Conservation (phyloP, 2,329 filamentous ascomycete species). For the Aspergillus flavus region DNA sequence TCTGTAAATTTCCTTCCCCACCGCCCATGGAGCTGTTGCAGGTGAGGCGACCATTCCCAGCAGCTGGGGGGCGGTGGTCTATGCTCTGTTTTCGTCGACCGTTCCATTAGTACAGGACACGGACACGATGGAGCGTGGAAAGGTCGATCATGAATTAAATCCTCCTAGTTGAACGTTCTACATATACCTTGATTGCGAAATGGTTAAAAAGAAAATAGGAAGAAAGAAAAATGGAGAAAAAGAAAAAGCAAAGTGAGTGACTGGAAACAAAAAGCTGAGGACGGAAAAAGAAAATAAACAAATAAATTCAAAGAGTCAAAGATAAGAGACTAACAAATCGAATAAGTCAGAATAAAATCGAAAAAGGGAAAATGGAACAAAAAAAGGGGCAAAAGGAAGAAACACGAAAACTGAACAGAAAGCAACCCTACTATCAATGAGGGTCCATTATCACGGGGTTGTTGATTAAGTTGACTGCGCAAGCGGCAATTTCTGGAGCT, state of each 20-base stretch:
- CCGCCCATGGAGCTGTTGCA: conserved; percentile 16
- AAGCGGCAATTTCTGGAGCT: conserved; percentile 5
- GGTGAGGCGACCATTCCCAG: conserved; percentile 26
- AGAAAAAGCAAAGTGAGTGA: neutral
- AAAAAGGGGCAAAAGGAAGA: neutral
- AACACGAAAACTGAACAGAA: neutral
- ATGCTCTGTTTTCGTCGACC: conserved; percentile 11
- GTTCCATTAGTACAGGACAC: neutral
- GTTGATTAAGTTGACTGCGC: conserved; percentile 5
- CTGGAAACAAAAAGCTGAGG: neutral
- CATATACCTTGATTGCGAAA: neutral
- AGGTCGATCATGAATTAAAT: neutral
- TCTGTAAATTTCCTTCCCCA: conserved; percentile 8
- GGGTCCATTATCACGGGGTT: neutral
- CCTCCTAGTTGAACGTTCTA: conserved; percentile 9
- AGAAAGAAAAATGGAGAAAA: neutral
- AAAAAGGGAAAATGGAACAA: neutral
- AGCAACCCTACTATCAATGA: neutral
- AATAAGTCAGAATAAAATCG: neutral
- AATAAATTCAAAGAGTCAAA: neutral
- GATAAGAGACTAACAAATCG: neutral
- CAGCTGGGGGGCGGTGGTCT: conserved; percentile 20
- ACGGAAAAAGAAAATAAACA: neutral
- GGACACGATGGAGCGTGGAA: neutral
- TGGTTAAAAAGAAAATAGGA: neutral